Conservation (phyloP, 2,329 filamentous ascomycete species). For the Pyricularia grisea region DNA sequence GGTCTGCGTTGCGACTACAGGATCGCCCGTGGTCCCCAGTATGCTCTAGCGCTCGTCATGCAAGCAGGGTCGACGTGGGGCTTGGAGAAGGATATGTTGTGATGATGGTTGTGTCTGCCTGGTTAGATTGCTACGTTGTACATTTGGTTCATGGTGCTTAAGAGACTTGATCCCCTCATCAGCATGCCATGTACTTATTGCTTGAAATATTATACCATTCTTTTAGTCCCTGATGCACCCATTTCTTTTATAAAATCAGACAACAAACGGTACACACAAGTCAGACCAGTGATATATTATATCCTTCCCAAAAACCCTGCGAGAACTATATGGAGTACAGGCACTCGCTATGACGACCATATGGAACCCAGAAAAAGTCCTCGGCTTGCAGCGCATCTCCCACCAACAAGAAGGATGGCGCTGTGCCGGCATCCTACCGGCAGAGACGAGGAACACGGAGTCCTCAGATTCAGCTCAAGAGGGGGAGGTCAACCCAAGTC, state of each 20-base stretch:
- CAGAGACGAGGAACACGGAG: neutral
- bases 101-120: neutral
- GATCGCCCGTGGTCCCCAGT: neutral
- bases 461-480: neutral
- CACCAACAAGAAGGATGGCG: neutral
- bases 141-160: neutral
- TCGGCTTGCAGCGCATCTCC: neutral
- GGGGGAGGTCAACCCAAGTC: neutral
- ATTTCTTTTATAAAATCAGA: neutral
- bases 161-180: neutral
- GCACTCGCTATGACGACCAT: neutral
- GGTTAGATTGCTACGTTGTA: neutral
- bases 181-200: neutral
- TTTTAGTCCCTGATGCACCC: neutral
- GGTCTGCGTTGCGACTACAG: neutral
- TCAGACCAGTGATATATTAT: neutral
- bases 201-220: neutral
- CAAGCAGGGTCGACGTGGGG: neutral
- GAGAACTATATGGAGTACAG: neutral
- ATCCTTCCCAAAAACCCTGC: neutral
- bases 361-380: constrained; percentile 3
- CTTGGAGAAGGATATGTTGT: neutral
- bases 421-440: neutral
- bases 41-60: neutral
- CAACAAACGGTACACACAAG: neutral